phyloP scores from a whole-genome alignment of 495 filamentous ascomycete genomes.

The Staphylotrichum tortipilum region DNA sequence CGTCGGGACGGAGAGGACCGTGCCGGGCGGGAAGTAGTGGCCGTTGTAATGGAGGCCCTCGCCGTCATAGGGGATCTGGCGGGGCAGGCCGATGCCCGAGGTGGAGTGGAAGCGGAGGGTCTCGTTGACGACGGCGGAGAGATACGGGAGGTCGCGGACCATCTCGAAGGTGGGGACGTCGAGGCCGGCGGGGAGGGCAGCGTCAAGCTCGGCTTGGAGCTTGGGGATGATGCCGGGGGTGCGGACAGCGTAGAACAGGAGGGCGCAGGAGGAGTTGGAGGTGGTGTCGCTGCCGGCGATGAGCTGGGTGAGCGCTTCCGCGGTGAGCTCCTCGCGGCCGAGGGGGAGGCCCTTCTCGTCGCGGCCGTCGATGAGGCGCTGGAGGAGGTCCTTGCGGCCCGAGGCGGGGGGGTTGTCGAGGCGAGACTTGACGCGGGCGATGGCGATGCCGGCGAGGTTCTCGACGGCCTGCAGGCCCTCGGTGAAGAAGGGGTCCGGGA shows the following conservation, averaged over 20 bases:
- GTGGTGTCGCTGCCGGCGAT: constrained; percentile 90
- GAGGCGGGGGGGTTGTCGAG: constrained; percentile 55
- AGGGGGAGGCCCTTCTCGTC: constrained; percentile 69
- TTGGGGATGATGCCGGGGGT: constrained; percentile 65
- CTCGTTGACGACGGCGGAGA: constrained; percentile 76
- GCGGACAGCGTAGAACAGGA: constrained; percentile 64
- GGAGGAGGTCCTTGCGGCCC: constrained; percentile 68
- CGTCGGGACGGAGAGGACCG: constrained; percentile 73
- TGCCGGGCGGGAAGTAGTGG: constrained; percentile 63
- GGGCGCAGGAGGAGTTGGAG: constrained; percentile 78
- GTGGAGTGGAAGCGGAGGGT: constrained; percentile 86
- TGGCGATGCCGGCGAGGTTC: constrained; percentile 65
- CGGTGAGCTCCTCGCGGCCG: constrained; percentile 70
- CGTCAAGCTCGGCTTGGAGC: constrained; percentile 65
- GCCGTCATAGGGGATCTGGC: constrained; percentile 59
- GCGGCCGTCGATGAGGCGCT: constrained; percentile 76
- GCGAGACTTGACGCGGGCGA: constrained; percentile 68
- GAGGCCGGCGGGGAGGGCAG: constrained; percentile 49
- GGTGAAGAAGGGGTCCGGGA: constrained; percentile 62
- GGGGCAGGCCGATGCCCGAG: constrained; percentile 79
- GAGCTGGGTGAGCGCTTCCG: constrained; percentile 81
- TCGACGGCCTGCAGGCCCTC: constrained; percentile 55
- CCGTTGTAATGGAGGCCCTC: constrained; percentile 37
- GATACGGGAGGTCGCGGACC: constrained; percentile 69
- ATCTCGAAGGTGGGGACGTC: constrained; percentile 61